Conservation (phyloP, 768 basidiomycete genomes). For the Tylopilus cervinicoccineus region DNA sequence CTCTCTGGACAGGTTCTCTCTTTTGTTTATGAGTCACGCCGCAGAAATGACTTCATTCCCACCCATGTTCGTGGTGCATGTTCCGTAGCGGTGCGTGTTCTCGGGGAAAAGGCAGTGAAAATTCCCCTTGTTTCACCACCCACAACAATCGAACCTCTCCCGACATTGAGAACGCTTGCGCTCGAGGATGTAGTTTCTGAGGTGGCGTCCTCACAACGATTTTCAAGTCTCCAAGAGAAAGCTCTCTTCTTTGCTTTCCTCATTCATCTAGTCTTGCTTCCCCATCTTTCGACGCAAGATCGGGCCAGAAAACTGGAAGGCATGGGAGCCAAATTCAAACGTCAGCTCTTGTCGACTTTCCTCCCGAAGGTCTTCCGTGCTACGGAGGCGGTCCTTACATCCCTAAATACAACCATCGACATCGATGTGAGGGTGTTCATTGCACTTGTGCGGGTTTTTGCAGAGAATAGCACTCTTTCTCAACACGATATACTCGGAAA, state of each 20-base stretch:
- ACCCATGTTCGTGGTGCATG: slow-evolving; percentile 3
- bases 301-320: slow-evolving; percentile 34
- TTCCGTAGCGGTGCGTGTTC: slow-evolving; percentile 8
- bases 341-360: slow-evolving; percentile 35
- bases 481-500: slow-evolving; percentile 29
- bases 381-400: slow-evolving; percentile 25
- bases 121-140: not conserved
- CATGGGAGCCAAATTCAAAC: slow-evolving; percentile 28
- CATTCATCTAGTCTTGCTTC: slow-evolving; percentile 38
- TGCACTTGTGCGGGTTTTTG: slow-evolving; percentile 38
- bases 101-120: not conserved
- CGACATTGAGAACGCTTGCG: not conserved
- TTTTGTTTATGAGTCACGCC: slow-evolving; percentile 47
- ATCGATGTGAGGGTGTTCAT: slow-evolving; percentile 53
- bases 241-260: slow-evolving; percentile 36
- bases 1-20: slow-evolving; percentile 46
- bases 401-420: slow-evolving; percentile 32
- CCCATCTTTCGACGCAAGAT: slow-evolving; percentile 34
- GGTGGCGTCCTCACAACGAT: slow-evolving; percentile 6
- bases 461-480: slow-evolving; percentile 19
- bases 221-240: slow-evolving; percentile 4
- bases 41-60: slow-evolving; percentile 14
- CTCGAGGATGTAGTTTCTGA: slow-evolving; percentile 6
- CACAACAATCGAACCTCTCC: not conserved
- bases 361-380: slow-evolving; percentile 37